These are phyloP conservation scores for Leccinum subtestaceum DNA, from an alignment of 768 basidiomycete species.

Conservation along the genomic window DNA sequence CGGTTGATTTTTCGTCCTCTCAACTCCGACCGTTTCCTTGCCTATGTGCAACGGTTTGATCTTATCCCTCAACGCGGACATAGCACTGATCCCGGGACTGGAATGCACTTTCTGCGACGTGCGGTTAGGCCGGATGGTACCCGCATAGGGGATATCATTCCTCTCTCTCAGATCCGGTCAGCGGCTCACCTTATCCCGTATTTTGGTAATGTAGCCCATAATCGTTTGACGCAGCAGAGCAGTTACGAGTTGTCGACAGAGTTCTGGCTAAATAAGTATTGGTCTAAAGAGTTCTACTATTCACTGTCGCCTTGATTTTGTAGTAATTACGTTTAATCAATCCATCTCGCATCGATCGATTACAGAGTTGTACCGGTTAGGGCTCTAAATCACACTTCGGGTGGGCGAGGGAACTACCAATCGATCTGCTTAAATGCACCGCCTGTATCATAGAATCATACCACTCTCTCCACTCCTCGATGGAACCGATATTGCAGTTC, in stretches of 20 bases:
- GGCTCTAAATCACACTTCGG: neutral
- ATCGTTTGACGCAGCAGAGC: neutral
- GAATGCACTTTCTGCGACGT: neutral
- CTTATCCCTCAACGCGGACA: neutral
- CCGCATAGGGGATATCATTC: neutral
- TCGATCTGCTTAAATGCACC: neutral
- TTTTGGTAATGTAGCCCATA: neutral
- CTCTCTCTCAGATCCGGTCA: neutral
- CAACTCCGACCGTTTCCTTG: neutral
- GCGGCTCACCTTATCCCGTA: neutral
- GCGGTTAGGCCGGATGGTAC: neutral
- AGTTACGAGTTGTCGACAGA: neutral
- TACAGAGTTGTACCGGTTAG: neutral
- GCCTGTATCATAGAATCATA: neutral
- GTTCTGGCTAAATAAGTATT: constrained; percentile 1
- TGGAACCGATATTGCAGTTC: neutral
- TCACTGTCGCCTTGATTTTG: neutral
- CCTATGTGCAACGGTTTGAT: neutral
- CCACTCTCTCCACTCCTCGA: neutral
- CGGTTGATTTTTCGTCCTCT: neutral
- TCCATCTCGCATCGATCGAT: neutral
- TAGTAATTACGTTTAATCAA: neutral
- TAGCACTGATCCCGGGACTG: neutral
- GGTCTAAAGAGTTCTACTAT: constrained; percentile 2
- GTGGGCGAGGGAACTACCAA: neutral